A percentile compares a stretch with the other conserved stretches of the same genome.
Evolutionary conservation across 2,329 filamentous ascomycete species (phyloP).

Genomic region (Lecanicillium sp.): DNA sequence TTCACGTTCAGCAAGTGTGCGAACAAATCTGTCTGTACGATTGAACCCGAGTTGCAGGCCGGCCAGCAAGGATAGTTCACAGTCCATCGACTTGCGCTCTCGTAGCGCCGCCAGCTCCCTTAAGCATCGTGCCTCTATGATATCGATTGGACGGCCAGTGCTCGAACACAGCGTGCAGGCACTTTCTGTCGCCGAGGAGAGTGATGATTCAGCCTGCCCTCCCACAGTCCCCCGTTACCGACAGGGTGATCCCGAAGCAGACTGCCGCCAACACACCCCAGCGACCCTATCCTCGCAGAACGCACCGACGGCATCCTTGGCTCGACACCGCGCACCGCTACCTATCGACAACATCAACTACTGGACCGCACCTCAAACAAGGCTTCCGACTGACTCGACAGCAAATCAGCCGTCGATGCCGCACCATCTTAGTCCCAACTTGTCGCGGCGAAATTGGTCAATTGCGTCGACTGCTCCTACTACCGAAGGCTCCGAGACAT

Average conservation of each 20-base stretch:
- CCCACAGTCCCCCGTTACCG: constrained; percentile 5
- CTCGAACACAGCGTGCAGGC: neutral
- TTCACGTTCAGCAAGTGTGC: too few relatives aligned
- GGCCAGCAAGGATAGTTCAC: too few relatives aligned
- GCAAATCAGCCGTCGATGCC: constrained; percentile 5
- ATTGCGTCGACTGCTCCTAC: constrained; percentile 33
- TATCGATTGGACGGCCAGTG: constrained; percentile 1
- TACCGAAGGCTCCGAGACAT: constrained; percentile 25
- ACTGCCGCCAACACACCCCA: too few relatives aligned
- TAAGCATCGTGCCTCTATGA: neutral
- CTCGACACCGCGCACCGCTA: neutral
- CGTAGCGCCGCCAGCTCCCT: too few relatives aligned
- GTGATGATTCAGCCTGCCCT: constrained; percentile 2
- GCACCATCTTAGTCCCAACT: constrained; percentile 5
- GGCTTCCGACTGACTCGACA: neutral
- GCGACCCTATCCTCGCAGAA: neutral
- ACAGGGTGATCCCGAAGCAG: neutral
- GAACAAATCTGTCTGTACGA: too few relatives aligned
- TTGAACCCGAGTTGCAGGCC: too few relatives aligned
- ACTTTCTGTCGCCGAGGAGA: neutral
- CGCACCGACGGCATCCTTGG: neutral
- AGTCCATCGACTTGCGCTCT: too few relatives aligned
- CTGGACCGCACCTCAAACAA: neutral
- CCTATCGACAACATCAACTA: constrained; percentile 4
- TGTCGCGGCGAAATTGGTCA: constrained; percentile 25